Evolutionary conservation across 2,329 filamentous ascomycete species (phyloP), one percentile per base, ranked within the genome.

Genomic region (Aspergillus hortae): DNA sequence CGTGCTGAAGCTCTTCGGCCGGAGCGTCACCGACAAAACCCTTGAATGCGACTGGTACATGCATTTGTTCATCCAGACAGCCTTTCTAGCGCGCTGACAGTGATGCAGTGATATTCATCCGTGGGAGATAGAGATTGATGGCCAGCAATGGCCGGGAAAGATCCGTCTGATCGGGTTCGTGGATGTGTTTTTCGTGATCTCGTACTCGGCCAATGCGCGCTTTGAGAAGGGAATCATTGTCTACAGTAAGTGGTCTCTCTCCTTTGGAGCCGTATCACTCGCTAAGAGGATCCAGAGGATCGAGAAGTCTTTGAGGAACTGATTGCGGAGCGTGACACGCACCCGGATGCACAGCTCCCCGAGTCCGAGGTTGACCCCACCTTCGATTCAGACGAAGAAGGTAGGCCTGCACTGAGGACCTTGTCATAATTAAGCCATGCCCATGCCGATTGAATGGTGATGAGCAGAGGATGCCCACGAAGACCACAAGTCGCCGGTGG

Each of bases 141-240:
- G 40, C 6, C 32, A 55, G 35, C 53, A 53, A 51, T 55, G 53
- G 53, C 27, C 47, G 5, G 53, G 51, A 10, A 55, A 53, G 19
- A 55, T 55, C 36, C 53, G 53, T 9, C 47, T 55, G 3, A 45
- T 55, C 27, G 53, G 50, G 5, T 55, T 55, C n/a, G 40, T 55
- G 9, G 53, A 55, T 14, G 53, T 52, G 7, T 55, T 55, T 30
- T 55, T 55, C 27, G 33, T 55, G 14, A 45, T 55, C 44, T 53
- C 53, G 12, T 55, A 55, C 47, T 55, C 53, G 6, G 50, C 53
- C 43, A 52, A 51, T 25, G 46, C 42, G 11, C 25, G 53, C 5
- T 55, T 55, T 36, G 53, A 55, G 40, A 42, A 49, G n/a, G 53
- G 53, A 3, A 48, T 55, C 30, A 53, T 55, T 15, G 44, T 55